These are phyloP conservation scores for Colletotrichum sp. DNA, from an alignment of 2,329 filamentous ascomycete genomes.

Conservation along the genomic window DNA sequence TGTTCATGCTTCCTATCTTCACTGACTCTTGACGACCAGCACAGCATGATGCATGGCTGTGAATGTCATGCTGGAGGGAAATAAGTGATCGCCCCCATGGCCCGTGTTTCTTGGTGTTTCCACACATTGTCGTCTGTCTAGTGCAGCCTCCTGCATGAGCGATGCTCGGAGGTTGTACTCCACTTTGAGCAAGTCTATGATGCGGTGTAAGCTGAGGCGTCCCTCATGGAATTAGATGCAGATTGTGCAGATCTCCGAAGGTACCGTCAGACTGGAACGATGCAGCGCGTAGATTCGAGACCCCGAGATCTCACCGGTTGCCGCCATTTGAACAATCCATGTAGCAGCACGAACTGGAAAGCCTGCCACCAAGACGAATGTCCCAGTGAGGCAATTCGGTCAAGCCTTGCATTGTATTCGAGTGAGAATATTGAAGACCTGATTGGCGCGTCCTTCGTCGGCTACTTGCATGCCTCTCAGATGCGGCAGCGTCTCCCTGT, in stretches of 20 bases:
- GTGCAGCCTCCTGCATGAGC: background rate
- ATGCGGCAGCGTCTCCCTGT: background rate
- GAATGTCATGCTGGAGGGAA: background rate
- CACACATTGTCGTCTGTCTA: background rate
- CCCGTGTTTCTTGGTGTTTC: background rate
- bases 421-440: background rate
- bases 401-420: background rate
- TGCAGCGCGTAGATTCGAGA: constrained; percentile 2
- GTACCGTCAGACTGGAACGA: constrained; percentile 15
- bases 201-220: background rate
- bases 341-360: background rate
- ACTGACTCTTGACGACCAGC: background rate
- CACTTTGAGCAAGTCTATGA: background rate
- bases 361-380: background rate
- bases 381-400: background rate
- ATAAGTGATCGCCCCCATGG: background rate
- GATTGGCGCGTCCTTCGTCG: background rate
- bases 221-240: background rate
- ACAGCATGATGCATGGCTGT: background rate
- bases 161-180: background rate
- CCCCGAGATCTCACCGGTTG: background rate
- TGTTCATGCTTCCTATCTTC: background rate
- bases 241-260: background rate
- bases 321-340: background rate
- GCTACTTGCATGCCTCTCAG: background rate